Percentiles rank a stretch among this genome's conserved stretches.
Evolutionary conservation across 345 rosid species (phyloP).

Genomic region (Mercurialis annua): DNA sequence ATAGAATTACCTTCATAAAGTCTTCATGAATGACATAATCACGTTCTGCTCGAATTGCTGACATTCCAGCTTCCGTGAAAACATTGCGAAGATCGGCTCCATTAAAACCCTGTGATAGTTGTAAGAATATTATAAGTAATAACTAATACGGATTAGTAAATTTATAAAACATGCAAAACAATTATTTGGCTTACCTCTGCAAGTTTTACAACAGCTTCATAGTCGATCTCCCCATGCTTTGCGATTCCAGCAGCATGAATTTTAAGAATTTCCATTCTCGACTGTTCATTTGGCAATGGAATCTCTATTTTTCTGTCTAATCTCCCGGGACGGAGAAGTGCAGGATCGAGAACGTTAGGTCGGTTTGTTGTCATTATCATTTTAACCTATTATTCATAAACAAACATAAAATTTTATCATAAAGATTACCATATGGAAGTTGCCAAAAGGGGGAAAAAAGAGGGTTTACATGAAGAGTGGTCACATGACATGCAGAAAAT

Average conservation of each 20-base stretch:
- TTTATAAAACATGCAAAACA: neutral
- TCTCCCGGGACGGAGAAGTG: too few species aligned
- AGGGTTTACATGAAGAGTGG: neutral
- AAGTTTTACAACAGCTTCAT: slow-evolving; percentile 94
- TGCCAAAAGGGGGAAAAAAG: neutral
- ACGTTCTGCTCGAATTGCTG: slow-evolving; percentile 91
- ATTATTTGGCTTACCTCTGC: slow-evolving; percentile 61
- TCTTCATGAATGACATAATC: slow-evolving; percentile 98
- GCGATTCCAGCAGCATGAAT: slow-evolving; percentile 96
- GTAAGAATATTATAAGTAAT: slow-evolving; percentile 1
- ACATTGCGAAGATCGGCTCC: slow-evolving; percentile 96
- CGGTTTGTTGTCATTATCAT: slow-evolving; percentile 99
- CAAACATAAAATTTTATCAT: neutral
- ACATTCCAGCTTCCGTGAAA: slow-evolving; percentile 99
- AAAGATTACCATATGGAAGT: neutral
- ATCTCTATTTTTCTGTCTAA: slow-evolving; percentile 95
- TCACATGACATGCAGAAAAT: neutral
- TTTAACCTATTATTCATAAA: slow-evolving; percentile 55
- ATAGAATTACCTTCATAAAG: slow-evolving; percentile 78
- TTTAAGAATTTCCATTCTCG: slow-evolving; percentile 94
- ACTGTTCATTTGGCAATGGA: slow-evolving; percentile 94
- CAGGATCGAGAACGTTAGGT: too few species aligned
- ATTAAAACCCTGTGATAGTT: slow-evolving; percentile 69
- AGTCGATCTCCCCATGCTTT: slow-evolving; percentile 93
- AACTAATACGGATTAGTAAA: neutral